A percentile compares a stretch with the other conserved stretches of the same genome.
Evolutionary conservation across 2,329 filamentous ascomycete species (phyloP).

Genomic region (Ceratocystis eucalypticola): DNA sequence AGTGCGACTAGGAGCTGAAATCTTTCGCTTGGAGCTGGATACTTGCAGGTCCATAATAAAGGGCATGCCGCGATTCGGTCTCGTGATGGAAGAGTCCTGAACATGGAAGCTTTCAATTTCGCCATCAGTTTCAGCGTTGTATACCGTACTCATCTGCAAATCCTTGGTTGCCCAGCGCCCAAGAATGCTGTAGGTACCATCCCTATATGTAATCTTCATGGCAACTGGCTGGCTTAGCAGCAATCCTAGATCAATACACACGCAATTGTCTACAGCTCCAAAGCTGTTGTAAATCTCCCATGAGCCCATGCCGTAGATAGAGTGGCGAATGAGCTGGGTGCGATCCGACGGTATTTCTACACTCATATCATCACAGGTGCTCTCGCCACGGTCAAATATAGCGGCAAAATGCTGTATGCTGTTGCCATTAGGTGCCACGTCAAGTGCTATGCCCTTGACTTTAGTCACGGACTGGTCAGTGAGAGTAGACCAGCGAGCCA

Average conservation of each 20-base stretch:
- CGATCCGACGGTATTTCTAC: not conserved
- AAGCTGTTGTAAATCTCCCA: slow-evolving; percentile 7
- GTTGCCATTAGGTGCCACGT: slow-evolving; percentile 1
- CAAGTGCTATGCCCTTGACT: not conserved
- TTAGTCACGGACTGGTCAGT: not conserved
- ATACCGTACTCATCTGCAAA: not conserved
- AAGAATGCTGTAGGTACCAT: not conserved
- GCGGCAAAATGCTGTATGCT: slow-evolving; percentile 1
- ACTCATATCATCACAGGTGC: not conserved
- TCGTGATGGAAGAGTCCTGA: not conserved
- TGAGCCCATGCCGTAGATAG: not conserved
- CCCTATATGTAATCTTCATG: slow-evolving; percentile 1
- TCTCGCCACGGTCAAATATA: not conserved
- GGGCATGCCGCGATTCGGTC: not conserved
- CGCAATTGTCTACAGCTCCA: not conserved
- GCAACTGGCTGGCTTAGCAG: not conserved
- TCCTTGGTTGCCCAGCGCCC: not conserved
- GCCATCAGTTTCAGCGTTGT: not conserved
- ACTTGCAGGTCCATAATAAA: not conserved
- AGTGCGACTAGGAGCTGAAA: not conserved
- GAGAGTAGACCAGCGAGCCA: not conserved
- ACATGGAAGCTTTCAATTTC: not conserved
- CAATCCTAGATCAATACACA: not conserved
- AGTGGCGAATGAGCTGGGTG: not conserved
- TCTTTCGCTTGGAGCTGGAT: not conserved